These are phyloP conservation scores for Termitomyces titanicus DNA, from an alignment of 768 basidiomycete genomes.

Conservation along the genomic window DNA sequence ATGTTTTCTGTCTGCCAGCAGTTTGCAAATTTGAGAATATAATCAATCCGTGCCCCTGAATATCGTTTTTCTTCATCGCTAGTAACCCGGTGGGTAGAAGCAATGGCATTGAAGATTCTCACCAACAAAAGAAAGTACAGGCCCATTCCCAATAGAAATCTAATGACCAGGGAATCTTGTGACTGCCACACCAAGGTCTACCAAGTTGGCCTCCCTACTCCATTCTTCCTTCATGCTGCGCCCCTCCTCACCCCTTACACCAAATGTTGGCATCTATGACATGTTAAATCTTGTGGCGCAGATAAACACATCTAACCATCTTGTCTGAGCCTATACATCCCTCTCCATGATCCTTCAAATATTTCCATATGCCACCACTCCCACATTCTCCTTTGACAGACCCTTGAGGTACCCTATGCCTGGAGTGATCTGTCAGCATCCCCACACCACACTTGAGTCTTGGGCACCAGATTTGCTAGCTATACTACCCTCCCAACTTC, in stretches of 20 bases:
- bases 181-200: constrained; percentile 28
- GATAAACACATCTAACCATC: constrained; percentile 27
- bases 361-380: constrained; percentile 25
- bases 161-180: constrained; percentile 28
- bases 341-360: constrained; percentile 24
- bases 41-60: constrained; percentile 29
- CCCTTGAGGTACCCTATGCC: constrained; percentile 31
- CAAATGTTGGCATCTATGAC: constrained; percentile 29
- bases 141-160: constrained; percentile 33
- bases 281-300: constrained; percentile 38
- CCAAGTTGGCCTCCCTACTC: constrained; percentile 25
- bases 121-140: constrained; percentile 30
- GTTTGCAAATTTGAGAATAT: constrained; percentile 29
- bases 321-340: constrained; percentile 26
- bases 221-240: constrained; percentile 28
- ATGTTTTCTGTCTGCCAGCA: constrained; percentile 35
- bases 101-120: neutral
- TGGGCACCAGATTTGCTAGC: constrained; percentile 37
- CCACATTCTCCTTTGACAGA: constrained; percentile 26
- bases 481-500: constrained; percentile 32
- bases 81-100: neutral
- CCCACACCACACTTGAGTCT: constrained; percentile 30
- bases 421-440: constrained; percentile 31
- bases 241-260: constrained; percentile 24
- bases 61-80: neutral